phyloP scores from a whole-genome alignment of 257 asterid genomes.

The Solanum chiquidenum region DNA sequence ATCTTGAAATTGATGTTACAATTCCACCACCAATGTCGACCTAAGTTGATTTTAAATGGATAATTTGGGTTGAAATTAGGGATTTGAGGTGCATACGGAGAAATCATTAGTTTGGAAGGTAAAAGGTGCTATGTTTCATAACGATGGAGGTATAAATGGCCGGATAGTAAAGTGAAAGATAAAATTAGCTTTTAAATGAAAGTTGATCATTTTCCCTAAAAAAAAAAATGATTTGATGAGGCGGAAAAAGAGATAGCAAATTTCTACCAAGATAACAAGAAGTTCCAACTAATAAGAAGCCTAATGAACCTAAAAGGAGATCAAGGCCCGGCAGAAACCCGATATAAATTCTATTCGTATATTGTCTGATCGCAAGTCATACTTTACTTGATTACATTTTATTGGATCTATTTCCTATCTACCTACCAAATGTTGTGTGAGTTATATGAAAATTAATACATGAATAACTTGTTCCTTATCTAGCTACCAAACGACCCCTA shows the following conservation, averaged over 20 bases:
- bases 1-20: not conserved
- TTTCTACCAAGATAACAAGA: too few species aligned
- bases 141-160: not conserved
- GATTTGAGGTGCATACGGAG: not conserved
- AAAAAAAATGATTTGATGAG: not conserved
- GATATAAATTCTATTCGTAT: not conserved
- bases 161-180: not conserved
- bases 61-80: not conserved
- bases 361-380: not conserved
- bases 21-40: not conserved
- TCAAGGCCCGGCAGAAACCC: not conserved
- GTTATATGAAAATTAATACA: not conserved
- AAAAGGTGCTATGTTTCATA: not conserved
- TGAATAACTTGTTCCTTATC: not conserved
- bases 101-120: not conserved
- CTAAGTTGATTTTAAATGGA: not conserved
- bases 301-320: too few species aligned
- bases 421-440: too few species aligned
- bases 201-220: not conserved
- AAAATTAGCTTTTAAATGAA: not conserved
- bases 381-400: too few species aligned
- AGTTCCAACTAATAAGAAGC: too few species aligned
- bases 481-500: not conserved
- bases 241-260: too few species aligned
- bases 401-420: too few species aligned